Evolutionary conservation across 805 yeast species (phyloP).

Genomic region (Metschnikowia similis): DNA sequence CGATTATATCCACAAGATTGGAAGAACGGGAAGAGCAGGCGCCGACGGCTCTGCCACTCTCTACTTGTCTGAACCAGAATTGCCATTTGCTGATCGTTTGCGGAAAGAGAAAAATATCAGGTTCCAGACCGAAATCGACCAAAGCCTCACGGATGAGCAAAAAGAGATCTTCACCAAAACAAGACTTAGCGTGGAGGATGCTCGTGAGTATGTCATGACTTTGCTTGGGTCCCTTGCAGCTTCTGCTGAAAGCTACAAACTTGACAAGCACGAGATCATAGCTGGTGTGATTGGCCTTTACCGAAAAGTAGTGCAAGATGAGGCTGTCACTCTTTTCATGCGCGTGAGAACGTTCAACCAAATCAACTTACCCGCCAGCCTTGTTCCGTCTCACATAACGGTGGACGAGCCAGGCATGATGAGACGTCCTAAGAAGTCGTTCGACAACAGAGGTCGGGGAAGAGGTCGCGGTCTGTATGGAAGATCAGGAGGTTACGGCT

Average conservation of each 20-base stretch:
- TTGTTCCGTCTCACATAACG: slow-evolving; percentile 15
- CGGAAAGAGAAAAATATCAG: slow-evolving; percentile 47
- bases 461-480: background rate
- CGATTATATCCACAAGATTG: slow-evolving; percentile 89
- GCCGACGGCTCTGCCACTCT: slow-evolving; percentile 66
- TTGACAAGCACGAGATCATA: slow-evolving; percentile 9
- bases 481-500: background rate
- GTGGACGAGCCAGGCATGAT: slow-evolving; percentile 12
- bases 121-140: slow-evolving; percentile 43
- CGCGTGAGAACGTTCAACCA: slow-evolving; percentile 10
- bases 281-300: slow-evolving; percentile 11
- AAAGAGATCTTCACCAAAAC: slow-evolving; percentile 18
- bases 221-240: slow-evolving; percentile 28
- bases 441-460: background rate
- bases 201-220: slow-evolving; percentile 23
- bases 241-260: slow-evolving; percentile 15
- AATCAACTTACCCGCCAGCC: slow-evolving; percentile 14
- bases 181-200: slow-evolving; percentile 17
- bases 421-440: slow-evolving; percentile 1
- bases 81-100: slow-evolving; percentile 50
- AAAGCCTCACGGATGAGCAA: slow-evolving; percentile 35
- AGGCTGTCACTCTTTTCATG: slow-evolving; percentile 8
- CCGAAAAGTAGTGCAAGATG: slow-evolving; percentile 7
- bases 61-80: slow-evolving; percentile 54
- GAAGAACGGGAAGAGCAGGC: slow-evolving; percentile 95